Base-by-base conservation (phyloP, 1,284 basidiomycete genomes). In the Trametes polyzona region DNA sequence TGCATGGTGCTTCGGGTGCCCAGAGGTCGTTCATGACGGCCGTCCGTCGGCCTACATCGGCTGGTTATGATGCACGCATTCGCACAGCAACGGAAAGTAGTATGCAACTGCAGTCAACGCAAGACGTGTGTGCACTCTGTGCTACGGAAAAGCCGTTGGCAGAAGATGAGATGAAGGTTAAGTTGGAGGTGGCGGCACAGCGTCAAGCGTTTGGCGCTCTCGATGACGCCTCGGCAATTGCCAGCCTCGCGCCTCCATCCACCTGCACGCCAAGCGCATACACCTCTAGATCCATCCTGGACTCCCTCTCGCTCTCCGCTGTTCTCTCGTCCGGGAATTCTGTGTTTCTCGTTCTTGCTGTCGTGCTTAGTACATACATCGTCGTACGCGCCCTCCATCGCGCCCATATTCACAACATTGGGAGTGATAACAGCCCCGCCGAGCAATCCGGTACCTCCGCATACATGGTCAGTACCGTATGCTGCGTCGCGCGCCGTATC, bases 181-280 rank as follows among this genome's bases (percentile, higher is more conserved):
- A 10, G 41, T 24, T n/a, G 26, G 14, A 43, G 24, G 26, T 17
- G 36, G 19, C 19, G 7, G 35, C n/a, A n/a, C n/a, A n/a, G n/a
- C n/a, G n/a, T n/a, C n/a, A n/a, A n/a, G n/a, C n/a, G n/a, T n/a
- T 39, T 7, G 26, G n/a, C 47, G 47, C 39, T 49, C 47, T 26
- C n/a, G 47, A 40, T 49, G 47, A 49, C 47, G 47, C 36, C 19
- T 49, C 47, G 47, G 47, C 47, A 49, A 49, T 40, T 21, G 36
- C 47, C 47, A 39, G 36, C 37, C 26, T 26, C 46, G 32, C 9
- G 26, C 23, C 32, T 26, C 46, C 46, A n/a, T 19, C 21, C 39
- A 4, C 39, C 7, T 33, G 17, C 36, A 23, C n/a, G n/a, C n/a
- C n/a, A n/a, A n/a, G n/a, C n/a, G n/a, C n/a, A n/a, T n/a, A n/a